phyloP scores from a whole-genome alignment of 345 rosid species.

The Hevea brasiliensis region DNA sequence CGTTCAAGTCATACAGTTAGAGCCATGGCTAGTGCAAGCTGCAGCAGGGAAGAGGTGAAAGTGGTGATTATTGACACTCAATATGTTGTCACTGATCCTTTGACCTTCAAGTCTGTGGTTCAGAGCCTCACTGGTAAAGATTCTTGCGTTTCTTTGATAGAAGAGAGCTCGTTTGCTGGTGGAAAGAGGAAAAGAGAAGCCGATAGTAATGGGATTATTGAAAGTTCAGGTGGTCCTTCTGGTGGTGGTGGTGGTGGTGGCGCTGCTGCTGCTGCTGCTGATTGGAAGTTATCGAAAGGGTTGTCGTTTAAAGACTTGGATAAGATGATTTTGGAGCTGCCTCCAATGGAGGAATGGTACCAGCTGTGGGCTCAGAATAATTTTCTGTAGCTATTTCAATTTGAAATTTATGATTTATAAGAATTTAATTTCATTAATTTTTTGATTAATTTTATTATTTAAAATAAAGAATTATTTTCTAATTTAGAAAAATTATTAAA shows the following conservation, averaged over 20 bases:
- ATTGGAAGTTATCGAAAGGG: conserved; percentile 23
- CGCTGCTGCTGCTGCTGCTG: not conserved
- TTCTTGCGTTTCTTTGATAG: conserved; percentile 37
- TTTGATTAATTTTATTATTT: no score
- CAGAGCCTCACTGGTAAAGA: conserved; percentile 71
- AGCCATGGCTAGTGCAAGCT: not conserved
- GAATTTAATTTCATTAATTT: no score
- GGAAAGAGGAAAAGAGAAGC: conserved; percentile 15
- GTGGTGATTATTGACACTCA: conserved; percentile 56
- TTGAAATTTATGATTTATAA: no score
- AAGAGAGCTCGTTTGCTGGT: conserved; percentile 21
- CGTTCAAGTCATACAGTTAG: not conserved
- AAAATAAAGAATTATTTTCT: no score
- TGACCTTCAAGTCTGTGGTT: conserved; percentile 65
- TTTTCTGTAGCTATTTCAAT: not conserved
- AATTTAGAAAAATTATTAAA: no score
- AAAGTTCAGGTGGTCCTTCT: not conserved
- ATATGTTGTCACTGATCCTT: conserved; percentile 49
- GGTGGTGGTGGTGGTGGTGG: not conserved
- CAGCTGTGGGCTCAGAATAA: conserved; percentile 19
- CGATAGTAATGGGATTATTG: not conserved
- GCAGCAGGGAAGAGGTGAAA: conserved; percentile 33
- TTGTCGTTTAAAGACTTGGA: conserved; percentile 37
- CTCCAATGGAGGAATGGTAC: conserved; percentile 33
- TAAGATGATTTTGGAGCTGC: conserved; percentile 31